Conservation (phyloP, 1,284 basidiomycete genomes). For the Apiotrichum brassicae region DNA sequence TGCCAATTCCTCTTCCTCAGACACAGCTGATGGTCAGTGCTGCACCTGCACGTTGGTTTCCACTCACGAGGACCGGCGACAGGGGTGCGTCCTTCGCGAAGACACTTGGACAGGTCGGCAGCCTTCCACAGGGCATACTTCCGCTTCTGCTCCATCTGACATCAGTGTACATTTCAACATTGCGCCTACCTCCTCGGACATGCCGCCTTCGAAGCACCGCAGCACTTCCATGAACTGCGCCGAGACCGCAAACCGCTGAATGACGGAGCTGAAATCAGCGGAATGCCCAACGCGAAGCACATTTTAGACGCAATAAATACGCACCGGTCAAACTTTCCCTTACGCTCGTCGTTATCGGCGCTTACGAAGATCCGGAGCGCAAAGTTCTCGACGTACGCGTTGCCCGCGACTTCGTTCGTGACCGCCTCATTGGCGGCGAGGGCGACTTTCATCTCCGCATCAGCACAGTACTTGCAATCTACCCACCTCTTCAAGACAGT, state of each 20-base stretch:
- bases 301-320: slow-evolving; percentile 7
- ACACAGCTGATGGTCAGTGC: slow-evolving; percentile 19
- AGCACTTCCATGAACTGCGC: slow-evolving; percentile 47
- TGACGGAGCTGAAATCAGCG: slow-evolving; percentile 41
- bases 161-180: no score
- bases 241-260: slow-evolving; percentile 45
- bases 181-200: slow-evolving; percentile 44
- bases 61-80: slow-evolving; percentile 43
- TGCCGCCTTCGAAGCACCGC: slow-evolving; percentile 40
- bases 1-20: slow-evolving; percentile 8
- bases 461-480: neutral
- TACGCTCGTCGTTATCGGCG: slow-evolving; percentile 76
- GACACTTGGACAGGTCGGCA: slow-evolving; percentile 42
- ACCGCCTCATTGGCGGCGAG: slow-evolving; percentile 74
- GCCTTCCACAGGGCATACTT: slow-evolving; percentile 48
- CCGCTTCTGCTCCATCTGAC: slow-evolving; percentile 46
- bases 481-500: slow-evolving; percentile 62
- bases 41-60: neutral
- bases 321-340: slow-evolving; percentile 66
- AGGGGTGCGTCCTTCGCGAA: slow-evolving; percentile 42
- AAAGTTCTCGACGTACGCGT: slow-evolving; percentile 91
- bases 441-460: slow-evolving; percentile 59
- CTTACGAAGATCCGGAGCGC: slow-evolving; percentile 76
- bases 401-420: slow-evolving; percentile 70
- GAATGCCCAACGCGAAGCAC: neutral